A percentile compares a stretch with the other conserved stretches of the same genome.
Evolutionary conservation across 371 early-diverging fungal species (phyloP).

Genomic region (Mortierella sp.): DNA sequence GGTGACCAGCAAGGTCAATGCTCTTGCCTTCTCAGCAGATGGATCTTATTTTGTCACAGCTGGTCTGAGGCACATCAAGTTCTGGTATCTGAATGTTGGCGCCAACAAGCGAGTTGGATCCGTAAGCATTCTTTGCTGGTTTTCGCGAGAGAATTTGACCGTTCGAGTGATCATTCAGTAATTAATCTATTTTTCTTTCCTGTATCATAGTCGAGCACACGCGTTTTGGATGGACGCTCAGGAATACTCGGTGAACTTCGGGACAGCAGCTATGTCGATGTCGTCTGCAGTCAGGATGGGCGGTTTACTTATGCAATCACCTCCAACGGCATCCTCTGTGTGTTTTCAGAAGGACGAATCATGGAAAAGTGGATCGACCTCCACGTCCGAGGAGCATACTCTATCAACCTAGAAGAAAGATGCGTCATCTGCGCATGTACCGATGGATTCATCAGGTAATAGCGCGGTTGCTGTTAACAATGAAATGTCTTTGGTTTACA

Average conservation of each 20-base stretch:
- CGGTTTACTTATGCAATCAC: slow-evolving; percentile 78
- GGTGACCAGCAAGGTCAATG: slow-evolving; percentile 71
- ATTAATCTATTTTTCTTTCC: not conserved
- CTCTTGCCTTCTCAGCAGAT: slow-evolving; percentile 76
- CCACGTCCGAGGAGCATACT: slow-evolving; percentile 75
- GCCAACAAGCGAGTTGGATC: slow-evolving; percentile 20
- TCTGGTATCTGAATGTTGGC: slow-evolving; percentile 79
- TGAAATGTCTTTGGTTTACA: not conserved
- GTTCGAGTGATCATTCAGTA: not conserved
- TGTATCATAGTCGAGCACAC: slow-evolving; percentile 33
- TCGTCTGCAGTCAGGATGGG: slow-evolving; percentile 60
- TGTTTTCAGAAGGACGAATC: slow-evolving; percentile 74
- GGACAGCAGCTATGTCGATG: slow-evolving; percentile 81
- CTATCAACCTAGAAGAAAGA: slow-evolving; percentile 72
- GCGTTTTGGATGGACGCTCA: slow-evolving; percentile 81
- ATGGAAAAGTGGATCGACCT: slow-evolving; percentile 88
- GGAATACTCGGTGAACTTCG: slow-evolving; percentile 80
- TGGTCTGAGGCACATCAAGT: slow-evolving; percentile 85
- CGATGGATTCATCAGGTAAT: slow-evolving; percentile 77
- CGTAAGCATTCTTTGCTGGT: not conserved
- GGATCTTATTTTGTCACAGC: slow-evolving; percentile 85
- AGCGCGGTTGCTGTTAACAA: no score
- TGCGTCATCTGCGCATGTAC: slow-evolving; percentile 82
- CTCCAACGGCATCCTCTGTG: slow-evolving; percentile 76
- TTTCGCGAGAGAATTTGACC: not conserved